Conservation (phyloP, 2,329 filamentous ascomycete species). For the Phyllachora maydis region DNA sequence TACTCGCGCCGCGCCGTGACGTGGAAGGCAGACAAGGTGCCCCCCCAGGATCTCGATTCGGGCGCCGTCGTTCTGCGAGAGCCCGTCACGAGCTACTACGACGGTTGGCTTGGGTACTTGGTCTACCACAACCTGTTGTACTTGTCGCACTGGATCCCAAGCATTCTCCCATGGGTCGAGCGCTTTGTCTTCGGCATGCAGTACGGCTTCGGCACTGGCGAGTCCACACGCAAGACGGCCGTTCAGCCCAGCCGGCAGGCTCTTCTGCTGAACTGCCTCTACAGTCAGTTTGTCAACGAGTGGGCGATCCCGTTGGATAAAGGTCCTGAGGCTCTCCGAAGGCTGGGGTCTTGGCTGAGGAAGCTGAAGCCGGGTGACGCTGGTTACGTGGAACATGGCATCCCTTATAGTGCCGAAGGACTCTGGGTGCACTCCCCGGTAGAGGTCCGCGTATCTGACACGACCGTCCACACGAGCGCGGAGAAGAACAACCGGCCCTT, state of each 20-base stretch:
- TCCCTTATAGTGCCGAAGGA: constrained; percentile 47
- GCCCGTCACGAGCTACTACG: constrained; percentile 57
- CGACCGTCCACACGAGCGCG: constrained; percentile 16
- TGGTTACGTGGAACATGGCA: constrained; percentile 34
- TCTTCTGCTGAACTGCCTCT: constrained; percentile 89
- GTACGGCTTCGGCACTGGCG: constrained; percentile 54
- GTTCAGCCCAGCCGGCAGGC: constrained; percentile 64
- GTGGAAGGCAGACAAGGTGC: constrained; percentile 51
- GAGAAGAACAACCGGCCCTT: constrained; percentile 9
- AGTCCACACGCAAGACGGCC: constrained; percentile 46
- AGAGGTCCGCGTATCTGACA: constrained; percentile 57
- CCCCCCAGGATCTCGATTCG: constrained; percentile 20
- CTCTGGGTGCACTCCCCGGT: constrained; percentile 61
- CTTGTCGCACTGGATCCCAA: constrained; percentile 55
- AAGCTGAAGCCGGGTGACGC: constrained; percentile 33
- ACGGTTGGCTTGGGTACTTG: constrained; percentile 62
- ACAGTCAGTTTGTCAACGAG: constrained; percentile 97
- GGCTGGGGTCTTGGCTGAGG: constrained; percentile 74
- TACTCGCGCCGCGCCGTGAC: constrained; percentile 76
- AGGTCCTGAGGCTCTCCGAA: constrained; percentile 68
- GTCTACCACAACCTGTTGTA: constrained; percentile 85
- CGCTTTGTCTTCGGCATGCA: constrained; percentile 97
- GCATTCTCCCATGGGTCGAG: constrained; percentile 71
- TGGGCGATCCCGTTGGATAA: constrained; percentile 80
- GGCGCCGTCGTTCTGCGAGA: constrained; percentile 16